These are phyloP conservation scores for Ampelomyces quisqualis DNA, from an alignment of 2,329 filamentous ascomycete species.

Conservation along the genomic window DNA sequence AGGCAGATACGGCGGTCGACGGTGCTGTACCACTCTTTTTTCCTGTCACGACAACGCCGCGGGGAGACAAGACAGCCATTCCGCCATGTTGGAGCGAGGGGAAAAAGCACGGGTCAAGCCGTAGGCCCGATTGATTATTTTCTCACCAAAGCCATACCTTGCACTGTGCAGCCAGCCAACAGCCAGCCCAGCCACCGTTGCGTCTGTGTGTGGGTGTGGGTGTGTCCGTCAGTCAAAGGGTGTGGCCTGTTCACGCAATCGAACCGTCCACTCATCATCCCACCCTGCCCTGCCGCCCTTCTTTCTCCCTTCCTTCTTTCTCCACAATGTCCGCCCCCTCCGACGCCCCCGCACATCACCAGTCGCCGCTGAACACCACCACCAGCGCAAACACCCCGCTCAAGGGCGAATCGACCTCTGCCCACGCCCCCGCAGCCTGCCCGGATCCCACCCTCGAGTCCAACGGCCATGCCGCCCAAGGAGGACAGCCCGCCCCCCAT, in stretches of 20 bases:
- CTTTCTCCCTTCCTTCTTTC: constrained; percentile 17
- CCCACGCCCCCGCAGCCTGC: constrained; percentile 33
- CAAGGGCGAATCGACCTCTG: constrained; percentile 29
- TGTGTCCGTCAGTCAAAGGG: background rate
- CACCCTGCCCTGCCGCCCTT: constrained; percentile 3
- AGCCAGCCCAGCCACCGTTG: too few species aligned
- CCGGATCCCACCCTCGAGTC: constrained; percentile 40
- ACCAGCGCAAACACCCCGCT: constrained; percentile 20
- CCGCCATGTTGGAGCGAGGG: background rate
- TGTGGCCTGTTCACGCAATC: constrained; percentile 15
- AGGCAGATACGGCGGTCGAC: too few species aligned
- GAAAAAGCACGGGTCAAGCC: constrained; percentile 1
- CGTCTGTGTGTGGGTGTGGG: background rate
- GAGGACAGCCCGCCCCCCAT: constrained; percentile 53
- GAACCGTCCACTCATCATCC: constrained; percentile 11
- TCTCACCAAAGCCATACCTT: background rate
- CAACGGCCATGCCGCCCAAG: constrained; percentile 48
- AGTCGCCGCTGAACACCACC: constrained; percentile 21
- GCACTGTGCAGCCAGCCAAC: constrained; percentile 1
- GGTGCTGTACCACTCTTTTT: background rate
- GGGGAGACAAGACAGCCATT: too few species aligned
- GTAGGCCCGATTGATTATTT: background rate
- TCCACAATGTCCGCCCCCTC: constrained; percentile 36
- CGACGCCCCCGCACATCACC: constrained; percentile 22
- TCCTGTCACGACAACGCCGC: too few species aligned